A percentile compares a stretch with the other conserved stretches of the same genome.
phyloP scores from a whole-genome alignment of 2,329 filamentous ascomycete species.

The Sporothrix globosa region DNA sequence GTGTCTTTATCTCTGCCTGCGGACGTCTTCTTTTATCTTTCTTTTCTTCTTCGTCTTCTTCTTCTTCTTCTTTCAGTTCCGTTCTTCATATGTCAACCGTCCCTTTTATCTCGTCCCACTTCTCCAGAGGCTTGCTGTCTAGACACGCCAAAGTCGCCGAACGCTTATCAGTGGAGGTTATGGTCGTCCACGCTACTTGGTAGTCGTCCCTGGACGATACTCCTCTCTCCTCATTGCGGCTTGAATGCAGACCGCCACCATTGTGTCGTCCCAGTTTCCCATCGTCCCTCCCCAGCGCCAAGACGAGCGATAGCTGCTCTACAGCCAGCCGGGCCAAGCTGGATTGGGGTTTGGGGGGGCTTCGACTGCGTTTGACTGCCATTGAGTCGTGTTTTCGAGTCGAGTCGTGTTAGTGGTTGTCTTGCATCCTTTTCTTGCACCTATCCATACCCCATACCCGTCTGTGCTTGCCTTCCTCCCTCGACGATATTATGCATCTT shows the following conservation, averaged over 20 bases:
- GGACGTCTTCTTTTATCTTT: not conserved
- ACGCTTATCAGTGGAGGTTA: constrained; percentile 24
- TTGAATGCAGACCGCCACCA: constrained; percentile 26
- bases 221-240: not conserved
- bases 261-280: too few species aligned
- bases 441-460: too few species aligned
- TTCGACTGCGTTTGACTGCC: not conserved
- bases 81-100: not conserved
- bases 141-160: not conserved
- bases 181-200: not conserved
- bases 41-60: not conserved
- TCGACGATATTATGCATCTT: not conserved
- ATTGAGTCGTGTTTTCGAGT: too few species aligned
- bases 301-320: constrained; percentile 23
- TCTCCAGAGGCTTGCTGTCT: not conserved
- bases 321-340: not conserved
- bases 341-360: not conserved
- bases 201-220: not conserved
- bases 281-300: not conserved
- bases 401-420: not conserved
- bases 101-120: not conserved
- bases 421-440: not conserved
- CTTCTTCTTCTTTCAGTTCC: not conserved
- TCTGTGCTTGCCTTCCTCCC: not conserved
- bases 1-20: constrained; percentile 6